These are phyloP conservation scores for Anacardium occidentale DNA, from an alignment of 345 rosid genomes.

Conservation along the genomic window DNA sequence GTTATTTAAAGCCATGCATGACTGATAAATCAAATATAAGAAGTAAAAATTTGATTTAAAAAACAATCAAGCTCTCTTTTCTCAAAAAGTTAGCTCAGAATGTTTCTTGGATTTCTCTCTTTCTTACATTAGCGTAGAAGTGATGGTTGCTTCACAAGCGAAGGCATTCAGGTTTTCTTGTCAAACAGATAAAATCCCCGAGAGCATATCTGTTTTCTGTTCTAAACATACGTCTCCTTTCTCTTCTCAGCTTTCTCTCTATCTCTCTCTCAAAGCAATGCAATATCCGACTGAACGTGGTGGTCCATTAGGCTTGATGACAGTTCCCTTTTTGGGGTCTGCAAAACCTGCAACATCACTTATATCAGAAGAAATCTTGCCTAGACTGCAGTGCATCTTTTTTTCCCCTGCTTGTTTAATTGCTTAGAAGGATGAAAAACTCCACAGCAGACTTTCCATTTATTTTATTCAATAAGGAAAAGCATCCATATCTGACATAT, in stretches of 20 bases:
- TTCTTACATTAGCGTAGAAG: slow-evolving; percentile 11
- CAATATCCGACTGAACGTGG: slow-evolving; percentile 11
- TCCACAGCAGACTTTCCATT: slow-evolving; percentile 25
- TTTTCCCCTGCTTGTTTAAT: slow-evolving; percentile 13
- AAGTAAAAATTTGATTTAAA: background rate
- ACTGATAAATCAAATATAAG: slow-evolving; percentile 13
- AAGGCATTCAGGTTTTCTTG: slow-evolving; percentile 24
- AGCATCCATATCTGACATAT: slow-evolving; percentile 23
- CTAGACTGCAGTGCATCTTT: slow-evolving; percentile 37
- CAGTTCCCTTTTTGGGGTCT: slow-evolving; percentile 22
- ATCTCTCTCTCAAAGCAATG: slow-evolving; percentile 17
- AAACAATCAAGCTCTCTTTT: slow-evolving; percentile 22
- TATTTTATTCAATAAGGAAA: slow-evolving; percentile 7
- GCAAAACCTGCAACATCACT: slow-evolving; percentile 15
- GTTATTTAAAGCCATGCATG: slow-evolving; percentile 15
- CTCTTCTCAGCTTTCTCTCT: background rate
- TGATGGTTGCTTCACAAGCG: slow-evolving; percentile 31
- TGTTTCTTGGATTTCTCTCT: slow-evolving; percentile 32
- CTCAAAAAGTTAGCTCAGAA: slow-evolving; percentile 18
- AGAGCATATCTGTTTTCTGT: slow-evolving; percentile 18
- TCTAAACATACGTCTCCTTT: slow-evolving; percentile 24
- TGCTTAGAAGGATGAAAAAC: slow-evolving; percentile 24
- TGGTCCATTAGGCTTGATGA: slow-evolving; percentile 13
- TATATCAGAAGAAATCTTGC: slow-evolving; percentile 27
- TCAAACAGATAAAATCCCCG: slow-evolving; percentile 8